Percentiles rank a stretch among this genome's conserved stretches.
These are phyloP conservation scores for Solanum neorickii DNA, from an alignment of 257 asterid species.

Conservation along the genomic window DNA sequence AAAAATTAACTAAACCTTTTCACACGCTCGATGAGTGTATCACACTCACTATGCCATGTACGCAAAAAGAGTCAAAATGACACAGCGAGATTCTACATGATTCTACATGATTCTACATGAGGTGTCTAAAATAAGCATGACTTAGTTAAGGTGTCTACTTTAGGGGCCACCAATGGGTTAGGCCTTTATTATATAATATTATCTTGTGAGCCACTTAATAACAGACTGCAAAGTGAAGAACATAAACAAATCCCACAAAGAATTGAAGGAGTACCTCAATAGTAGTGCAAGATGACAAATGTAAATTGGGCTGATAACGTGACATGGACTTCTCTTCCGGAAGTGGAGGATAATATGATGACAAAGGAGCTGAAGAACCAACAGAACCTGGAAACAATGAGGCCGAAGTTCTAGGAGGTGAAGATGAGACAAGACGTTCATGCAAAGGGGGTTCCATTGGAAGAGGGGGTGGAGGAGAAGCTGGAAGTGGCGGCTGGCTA, in stretches of 20 bases:
- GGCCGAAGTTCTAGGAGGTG: conserved; percentile 29
- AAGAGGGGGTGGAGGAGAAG: conserved; percentile 67
- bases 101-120: no score
- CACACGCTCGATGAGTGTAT: no score
- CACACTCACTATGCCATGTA: no score
- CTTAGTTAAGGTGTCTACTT: no score
- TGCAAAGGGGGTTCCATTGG: conserved; percentile 39
- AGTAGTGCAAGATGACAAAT: conserved; percentile 23
- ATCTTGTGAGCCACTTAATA: background rate
- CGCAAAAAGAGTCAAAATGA: no score
- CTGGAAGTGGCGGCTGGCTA: conserved; percentile 65
- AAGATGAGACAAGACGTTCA: conserved; percentile 24
- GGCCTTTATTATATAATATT: background rate
- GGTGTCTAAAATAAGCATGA: no score
- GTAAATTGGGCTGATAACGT: conserved; percentile 18
- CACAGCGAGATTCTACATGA: no score
- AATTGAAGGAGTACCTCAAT: conserved; percentile 30
- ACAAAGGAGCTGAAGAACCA: conserved; percentile 25
- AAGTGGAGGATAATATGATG: conserved; percentile 27
- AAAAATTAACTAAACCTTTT: no score
- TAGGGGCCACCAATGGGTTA: no score
- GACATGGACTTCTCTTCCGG: conserved; percentile 29
- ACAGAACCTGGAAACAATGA: conserved; percentile 34
- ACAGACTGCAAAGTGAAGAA: background rate
- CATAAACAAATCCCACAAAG: background rate